phyloP scores from a whole-genome alignment of 371 early-diverging fungal species.

The Homolaphlyctis polyrhiza region DNA sequence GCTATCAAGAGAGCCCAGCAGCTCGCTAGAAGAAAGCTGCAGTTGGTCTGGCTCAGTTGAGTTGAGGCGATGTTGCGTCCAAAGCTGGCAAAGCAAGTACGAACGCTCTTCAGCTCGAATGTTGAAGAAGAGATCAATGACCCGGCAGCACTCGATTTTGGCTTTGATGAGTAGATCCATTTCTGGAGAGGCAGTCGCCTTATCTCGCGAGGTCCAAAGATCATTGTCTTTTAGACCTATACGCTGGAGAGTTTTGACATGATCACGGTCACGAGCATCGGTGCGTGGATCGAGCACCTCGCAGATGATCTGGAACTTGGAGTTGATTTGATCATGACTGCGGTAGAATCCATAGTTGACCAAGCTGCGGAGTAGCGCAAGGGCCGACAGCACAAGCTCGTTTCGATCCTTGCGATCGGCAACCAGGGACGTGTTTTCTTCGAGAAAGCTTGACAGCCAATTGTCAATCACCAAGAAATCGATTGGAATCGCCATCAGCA shows the following conservation, averaged over 20 bases:
- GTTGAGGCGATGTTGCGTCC: neutral
- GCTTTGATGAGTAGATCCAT: conserved; percentile 22
- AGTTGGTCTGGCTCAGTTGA: no score
- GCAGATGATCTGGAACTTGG: neutral
- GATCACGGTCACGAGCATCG: neutral
- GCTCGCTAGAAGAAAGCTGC: no score
- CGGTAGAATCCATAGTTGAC: neutral
- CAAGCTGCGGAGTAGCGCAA: neutral
- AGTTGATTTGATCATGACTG: neutral
- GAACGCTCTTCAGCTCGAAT: conserved; percentile 41
- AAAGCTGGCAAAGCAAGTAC: conserved; percentile 3
- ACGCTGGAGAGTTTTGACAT: neutral
- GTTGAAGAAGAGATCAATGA: conserved; percentile 45
- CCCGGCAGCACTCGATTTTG: conserved; percentile 47
- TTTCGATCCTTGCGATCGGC: neutral
- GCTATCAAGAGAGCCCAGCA: conserved; percentile 17
- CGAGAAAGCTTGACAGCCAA: neutral
- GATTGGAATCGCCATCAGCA: neutral
- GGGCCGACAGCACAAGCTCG: neutral
- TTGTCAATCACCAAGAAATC: neutral
- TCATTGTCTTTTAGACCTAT: conserved; percentile 20
- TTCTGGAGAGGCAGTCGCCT: neutral
- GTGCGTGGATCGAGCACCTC: neutral
- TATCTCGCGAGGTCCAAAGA: neutral
- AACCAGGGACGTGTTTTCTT: neutral